Evolutionary conservation across 2,329 filamentous ascomycete genomes (phyloP).

Genomic region (Botryotinia globosa): DNA sequence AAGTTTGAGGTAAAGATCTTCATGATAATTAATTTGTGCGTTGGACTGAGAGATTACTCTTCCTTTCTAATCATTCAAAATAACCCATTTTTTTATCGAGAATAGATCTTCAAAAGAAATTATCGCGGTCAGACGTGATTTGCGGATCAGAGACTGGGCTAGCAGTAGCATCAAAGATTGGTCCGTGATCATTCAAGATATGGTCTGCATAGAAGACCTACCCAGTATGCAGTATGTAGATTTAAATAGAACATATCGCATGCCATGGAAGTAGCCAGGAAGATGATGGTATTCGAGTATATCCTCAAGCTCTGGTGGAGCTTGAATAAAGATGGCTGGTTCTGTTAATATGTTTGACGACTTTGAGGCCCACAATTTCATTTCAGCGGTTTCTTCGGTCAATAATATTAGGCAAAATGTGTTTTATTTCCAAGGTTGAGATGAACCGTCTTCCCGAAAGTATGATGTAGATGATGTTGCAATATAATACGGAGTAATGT

Average conservation of each 20-base stretch:
- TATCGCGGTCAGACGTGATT: background rate
- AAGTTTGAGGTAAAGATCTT: background rate
- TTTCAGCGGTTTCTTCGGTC: background rate
- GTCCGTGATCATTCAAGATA: background rate
- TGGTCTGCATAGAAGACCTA: background rate
- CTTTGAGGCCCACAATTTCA: background rate
- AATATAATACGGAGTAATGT: background rate
- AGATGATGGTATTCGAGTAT: background rate
- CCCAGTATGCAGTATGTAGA: background rate
- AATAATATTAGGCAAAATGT: background rate
- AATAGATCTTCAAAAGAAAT: background rate
- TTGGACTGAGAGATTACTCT: background rate
- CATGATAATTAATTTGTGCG: background rate
- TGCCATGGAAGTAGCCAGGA: background rate
- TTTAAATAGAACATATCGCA: background rate
- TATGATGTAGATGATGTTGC: background rate
- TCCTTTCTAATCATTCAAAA: background rate
- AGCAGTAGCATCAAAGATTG: background rate
- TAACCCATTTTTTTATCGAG: background rate
- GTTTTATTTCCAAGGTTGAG: background rate
- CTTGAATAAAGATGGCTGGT: background rate
- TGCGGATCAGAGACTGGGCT: background rate
- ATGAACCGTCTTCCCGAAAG: background rate
- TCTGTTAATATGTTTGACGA: background rate
- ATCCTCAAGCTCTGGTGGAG: background rate